Percentiles rank a stretch among this genome's conserved stretches.
phyloP scores from a whole-genome alignment of 768 basidiomycete species.

The Serendipita sp. region DNA sequence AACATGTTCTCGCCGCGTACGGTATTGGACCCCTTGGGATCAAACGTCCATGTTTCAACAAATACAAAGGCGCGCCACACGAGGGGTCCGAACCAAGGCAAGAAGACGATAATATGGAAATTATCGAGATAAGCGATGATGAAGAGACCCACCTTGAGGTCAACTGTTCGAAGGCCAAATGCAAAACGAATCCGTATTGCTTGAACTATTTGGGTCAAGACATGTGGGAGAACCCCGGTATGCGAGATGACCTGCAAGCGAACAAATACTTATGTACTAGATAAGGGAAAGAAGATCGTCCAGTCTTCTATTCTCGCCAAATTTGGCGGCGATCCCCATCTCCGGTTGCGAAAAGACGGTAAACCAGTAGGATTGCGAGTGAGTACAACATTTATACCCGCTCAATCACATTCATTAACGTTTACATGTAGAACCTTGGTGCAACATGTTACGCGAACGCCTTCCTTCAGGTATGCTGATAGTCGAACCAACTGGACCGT shows the following conservation, averaged over 20 bases:
- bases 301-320: constrained; percentile 27
- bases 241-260: constrained; percentile 3
- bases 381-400: constrained; percentile 9
- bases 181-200: constrained; percentile 69
- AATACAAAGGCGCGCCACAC: not conserved
- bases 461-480: constrained; percentile 55
- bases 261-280: constrained; percentile 20
- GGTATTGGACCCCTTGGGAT: not conserved
- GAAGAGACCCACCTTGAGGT: constrained; percentile 42
- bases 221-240: constrained; percentile 62
- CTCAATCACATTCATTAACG: not conserved
- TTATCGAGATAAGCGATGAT: not conserved
- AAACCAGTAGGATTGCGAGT: constrained; percentile 69
- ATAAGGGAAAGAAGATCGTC: constrained; percentile 33
- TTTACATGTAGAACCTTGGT: constrained; percentile 58
- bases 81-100: not conserved
- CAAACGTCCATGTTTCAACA: not conserved
- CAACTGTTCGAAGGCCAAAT: constrained; percentile 42
- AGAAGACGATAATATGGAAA: not conserved
- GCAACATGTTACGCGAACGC: constrained; percentile 97
- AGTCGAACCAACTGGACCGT: not conserved
- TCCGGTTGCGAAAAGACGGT: constrained; percentile 32
- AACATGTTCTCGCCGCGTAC: not conserved
- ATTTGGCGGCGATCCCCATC: constrained; percentile 39
- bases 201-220: constrained; percentile 78